These are phyloP conservation scores for Psilocybe cyanescens DNA, from an alignment of 768 basidiomycete genomes.

Conservation along the genomic window DNA sequence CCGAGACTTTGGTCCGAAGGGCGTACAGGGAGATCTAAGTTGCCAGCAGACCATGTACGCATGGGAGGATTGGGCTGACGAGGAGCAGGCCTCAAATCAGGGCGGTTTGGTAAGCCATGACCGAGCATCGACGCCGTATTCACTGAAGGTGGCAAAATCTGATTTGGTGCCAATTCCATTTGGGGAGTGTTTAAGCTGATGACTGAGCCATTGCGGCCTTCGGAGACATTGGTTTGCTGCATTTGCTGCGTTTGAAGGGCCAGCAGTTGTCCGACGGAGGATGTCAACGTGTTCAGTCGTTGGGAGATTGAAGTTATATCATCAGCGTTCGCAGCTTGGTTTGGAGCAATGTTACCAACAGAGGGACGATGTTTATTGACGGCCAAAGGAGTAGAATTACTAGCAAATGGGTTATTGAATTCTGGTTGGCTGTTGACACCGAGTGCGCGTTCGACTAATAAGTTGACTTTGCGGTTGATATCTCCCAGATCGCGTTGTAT, in stretches of 20 bases:
- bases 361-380: conserved; percentile 57
- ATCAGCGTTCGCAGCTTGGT: conserved; percentile 67
- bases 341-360: conserved; percentile 70
- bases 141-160: conserved; percentile 42
- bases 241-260: conserved; percentile 79
- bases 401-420: conserved; percentile 82
- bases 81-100: conserved; percentile 61
- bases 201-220: conserved; percentile 44
- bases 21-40: conserved; percentile 72
- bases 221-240: conserved; percentile 45
- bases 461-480: conserved; percentile 76
- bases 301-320: conserved; percentile 80
- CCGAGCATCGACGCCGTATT: conserved; percentile 47
- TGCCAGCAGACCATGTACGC: conserved; percentile 87
- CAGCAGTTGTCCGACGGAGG: conserved; percentile 84
- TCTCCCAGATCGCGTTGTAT: conserved; percentile 77
- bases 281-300: conserved; percentile 77
- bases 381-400: conserved; percentile 42
- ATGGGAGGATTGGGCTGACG: conserved; percentile 73
- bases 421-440: conserved; percentile 56
- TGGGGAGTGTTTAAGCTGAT: conserved; percentile 44
- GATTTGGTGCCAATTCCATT: conserved; percentile 52
- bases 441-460: conserved; percentile 73
- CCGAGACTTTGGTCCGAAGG: conserved; percentile 47
- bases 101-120: conserved; percentile 66